A percentile compares a stretch with the other conserved stretches of the same genome.
These are phyloP conservation scores for Raddia guianensis DNA, from an alignment of 176 grass and related monocot genomes.

Conservation along the genomic window DNA sequence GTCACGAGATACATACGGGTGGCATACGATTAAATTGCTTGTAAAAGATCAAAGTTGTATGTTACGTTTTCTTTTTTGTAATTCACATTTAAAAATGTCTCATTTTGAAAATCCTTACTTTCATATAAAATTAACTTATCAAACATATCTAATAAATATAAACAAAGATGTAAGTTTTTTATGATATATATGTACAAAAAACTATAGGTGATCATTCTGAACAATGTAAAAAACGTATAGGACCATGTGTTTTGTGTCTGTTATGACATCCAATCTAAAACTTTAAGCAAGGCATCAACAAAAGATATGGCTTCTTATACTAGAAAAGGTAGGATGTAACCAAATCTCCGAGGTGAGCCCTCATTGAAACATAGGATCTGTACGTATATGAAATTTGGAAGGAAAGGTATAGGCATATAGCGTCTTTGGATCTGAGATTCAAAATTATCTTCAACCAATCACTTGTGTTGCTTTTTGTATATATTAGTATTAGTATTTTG, in stretches of 20 bases:
- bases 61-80: too few species aligned
- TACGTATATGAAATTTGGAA: background rate
- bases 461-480: slow-evolving; percentile 22
- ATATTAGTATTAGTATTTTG: background rate
- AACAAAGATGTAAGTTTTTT: background rate
- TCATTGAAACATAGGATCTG: background rate
- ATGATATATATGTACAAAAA: too few species aligned
- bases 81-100: too few species aligned
- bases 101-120: background rate
- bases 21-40: too few species aligned
- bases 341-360: background rate
- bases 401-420: background rate
- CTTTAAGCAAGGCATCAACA: too few species aligned
- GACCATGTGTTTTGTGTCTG: too few species aligned
- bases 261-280: too few species aligned
- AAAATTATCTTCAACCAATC: background rate
- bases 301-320: too few species aligned
- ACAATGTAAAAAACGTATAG: background rate
- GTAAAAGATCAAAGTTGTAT: too few species aligned
- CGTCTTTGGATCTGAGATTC: background rate
- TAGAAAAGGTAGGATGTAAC: background rate
- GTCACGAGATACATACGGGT: too few species aligned
- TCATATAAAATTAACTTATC: background rate
- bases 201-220: background rate
- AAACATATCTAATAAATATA: background rate